Base-by-base conservation (phyloP, 2,329 filamentous ascomycete genomes). In the Scortechinia acanthostroma region DNA sequence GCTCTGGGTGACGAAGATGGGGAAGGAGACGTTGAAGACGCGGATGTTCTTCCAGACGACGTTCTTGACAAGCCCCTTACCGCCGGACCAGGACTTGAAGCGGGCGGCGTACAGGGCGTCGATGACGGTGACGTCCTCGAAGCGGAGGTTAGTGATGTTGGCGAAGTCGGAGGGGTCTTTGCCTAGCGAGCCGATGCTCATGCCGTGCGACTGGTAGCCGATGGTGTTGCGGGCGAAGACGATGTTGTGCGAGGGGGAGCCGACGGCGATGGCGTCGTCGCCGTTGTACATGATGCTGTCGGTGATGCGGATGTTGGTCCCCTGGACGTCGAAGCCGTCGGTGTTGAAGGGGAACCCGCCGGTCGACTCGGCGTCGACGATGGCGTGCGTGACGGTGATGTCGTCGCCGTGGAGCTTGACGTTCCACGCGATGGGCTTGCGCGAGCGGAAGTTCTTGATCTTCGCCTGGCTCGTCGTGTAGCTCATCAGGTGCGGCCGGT, bases 1-100 rank as follows among this genome's bases (percentile, higher is more conserved):
- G 30, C 60, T 67, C 52, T 70, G 65, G 2, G 66, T 69, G n/a
- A 69, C 64, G 46, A 68, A 69, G 45, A 69, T 64, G 1, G 67
- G 67, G 49, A 70, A 70, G 0, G 66, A 63, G 22, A 70, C 67
- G 46, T 70, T 70, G 50, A 62, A 63, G 13, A 61, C 49, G 4
- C 62, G 52, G 44, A 70, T 65, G 48, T 70, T 66, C 44, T 57
- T 60, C 68, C 68, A 70, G 22, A 60, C 65, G 40, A 71, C 57
- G 44, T 68, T 66, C 51, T 60, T 62, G 4, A 59, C 65, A 4
- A 70, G 54, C 2, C 66, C 67, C 46, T 64, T 55, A 1, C 66
- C 66, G 4, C 65, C 65, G 15, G 55, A 49, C 64, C 65, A 69
- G 13, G 64, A 66, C 53, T 69, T 70, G 59, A 70, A 67, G 2